These are phyloP conservation scores for Plasmodium inui DNA, from an alignment of 169 alveolate genomes.

Conservation along the genomic window DNA sequence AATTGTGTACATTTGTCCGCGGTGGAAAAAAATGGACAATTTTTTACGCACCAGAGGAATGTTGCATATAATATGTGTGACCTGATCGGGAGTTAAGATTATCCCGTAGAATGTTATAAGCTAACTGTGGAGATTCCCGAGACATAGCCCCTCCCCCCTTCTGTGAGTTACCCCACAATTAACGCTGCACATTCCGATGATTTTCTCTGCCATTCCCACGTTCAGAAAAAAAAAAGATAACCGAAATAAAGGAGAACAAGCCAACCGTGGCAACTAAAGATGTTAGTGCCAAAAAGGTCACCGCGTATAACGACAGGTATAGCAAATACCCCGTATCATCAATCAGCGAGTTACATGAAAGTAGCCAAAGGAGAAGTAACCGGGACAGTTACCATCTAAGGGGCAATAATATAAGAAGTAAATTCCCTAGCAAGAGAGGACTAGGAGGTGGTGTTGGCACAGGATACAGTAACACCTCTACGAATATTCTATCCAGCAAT, in stretches of 20 bases:
- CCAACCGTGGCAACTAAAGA: slow-evolving; percentile 27
- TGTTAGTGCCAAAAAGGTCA: slow-evolving; percentile 7
- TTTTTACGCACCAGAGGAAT: not conserved
- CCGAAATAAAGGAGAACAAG: not conserved
- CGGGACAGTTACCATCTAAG: slow-evolving; percentile 34
- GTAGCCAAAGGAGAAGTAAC: slow-evolving; percentile 19
- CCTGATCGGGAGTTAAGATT: not conserved
- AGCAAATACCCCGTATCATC: slow-evolving; percentile 12
- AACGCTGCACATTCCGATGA: not conserved
- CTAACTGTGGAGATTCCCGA: not conserved
- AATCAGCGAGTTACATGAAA: slow-evolving; percentile 35
- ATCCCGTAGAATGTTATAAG: not conserved
- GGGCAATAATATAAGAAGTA: slow-evolving; percentile 57
- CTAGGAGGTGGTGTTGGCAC: not conserved
- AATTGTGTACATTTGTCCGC: not conserved
- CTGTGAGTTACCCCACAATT: not conserved
- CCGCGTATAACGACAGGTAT: slow-evolving; percentile 39
- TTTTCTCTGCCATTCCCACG: not conserved
- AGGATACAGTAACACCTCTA: slow-evolving; percentile 33
- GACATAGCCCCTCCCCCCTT: not conserved
- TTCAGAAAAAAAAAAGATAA: not conserved
- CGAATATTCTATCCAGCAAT: slow-evolving; percentile 14
- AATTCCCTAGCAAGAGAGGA: slow-evolving; percentile 28
- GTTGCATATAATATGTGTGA: not conserved
- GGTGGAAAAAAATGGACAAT: not conserved